Evolutionary conservation across 2,329 filamentous ascomycete species (phyloP), one percentile per base, ranked within the genome.

Genomic region (Lasiodiplodia citricola): DNA sequence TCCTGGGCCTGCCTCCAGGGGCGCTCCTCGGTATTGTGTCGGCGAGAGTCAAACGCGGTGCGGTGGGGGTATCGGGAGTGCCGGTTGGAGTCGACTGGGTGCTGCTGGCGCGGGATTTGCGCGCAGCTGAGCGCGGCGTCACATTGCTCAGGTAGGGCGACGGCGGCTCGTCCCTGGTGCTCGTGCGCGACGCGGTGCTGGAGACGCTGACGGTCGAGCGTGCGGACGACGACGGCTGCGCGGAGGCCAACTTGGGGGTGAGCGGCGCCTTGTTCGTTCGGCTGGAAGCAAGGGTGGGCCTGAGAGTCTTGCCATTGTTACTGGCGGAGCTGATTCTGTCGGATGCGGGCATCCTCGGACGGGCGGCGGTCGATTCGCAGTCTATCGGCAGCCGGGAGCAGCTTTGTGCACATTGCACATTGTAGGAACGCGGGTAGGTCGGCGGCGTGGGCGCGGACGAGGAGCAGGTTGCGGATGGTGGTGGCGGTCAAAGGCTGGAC

Each of bases 91-190:
- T 93, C 38, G 86, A 87, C 69, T 85, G 87, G 31, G 86, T 81
- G 78, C 91, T 93, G 77, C 92, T 89, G 68, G 90, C 87, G 72
- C 93, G 89, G 73, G 84, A 89, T 77, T 89, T 92, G 70, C 94
- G 87, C 60, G 89, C 84, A 10, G 91, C 91, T 10, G 93, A 93
- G 72, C 94, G 88, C 63, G 93, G 92, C 3, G 94, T 96, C 76
- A 94, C 83, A 77, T 92, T 94, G 79, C 80, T 88, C 55, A 93
- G 80, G 73, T 87, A 87, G 63, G 86, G 76, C 62, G 86, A 85
- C 55, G 84, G 79, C 72, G 84, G 76, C 70, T 88, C 85, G 63
- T 91, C 88, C 70, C 54, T 25, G 56, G 56, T 31, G 54, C 47
- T 47, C 35, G 47, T 18, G 54, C 65, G 54, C 44, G 65, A 51